Base-by-base conservation (phyloP, 2,329 filamentous ascomycete genomes). In the Fusarium sp. region DNA sequence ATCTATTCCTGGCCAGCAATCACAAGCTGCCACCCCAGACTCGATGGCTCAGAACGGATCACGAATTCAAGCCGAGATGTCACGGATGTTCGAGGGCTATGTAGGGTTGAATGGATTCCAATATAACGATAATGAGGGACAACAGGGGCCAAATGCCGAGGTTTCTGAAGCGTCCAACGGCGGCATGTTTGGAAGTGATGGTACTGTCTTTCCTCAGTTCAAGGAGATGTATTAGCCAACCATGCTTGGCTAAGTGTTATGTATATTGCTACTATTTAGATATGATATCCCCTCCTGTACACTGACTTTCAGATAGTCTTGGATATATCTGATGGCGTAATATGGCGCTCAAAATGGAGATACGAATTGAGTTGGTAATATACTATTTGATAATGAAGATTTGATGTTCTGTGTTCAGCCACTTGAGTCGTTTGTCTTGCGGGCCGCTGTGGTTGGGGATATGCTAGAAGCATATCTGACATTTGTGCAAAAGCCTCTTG, bases 41-140 rank as follows among this genome's bases (percentile, higher is more conserved):
- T 51, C 75, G 18, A 26, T 79, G 41, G 79, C 76, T 14, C 76
- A 82, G 78, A 90, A 89, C 35, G 88, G 88, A 9, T 72, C 83
- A 35, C 84, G 84, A 72, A 84, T 90, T 42, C 87, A 88, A 63
- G 85, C 75, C 28, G 88, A 90, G 75, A 88, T 90, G 85, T 87
- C 84, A 18, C 84, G 85, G 3, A 84, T 85, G 24, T 84, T 83
- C 42, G 82, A 85, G 64, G 80, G 80, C 41, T 84, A 84, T 54
- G 79, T 84, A 9, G 80, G 79, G 3, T 73, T 82, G 42, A 82
- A 81, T 30, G 74, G 82, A 62, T 82, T 82, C 53, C 80, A 81
- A 42, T 77, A 77, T 17, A 74, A 72, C 22, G 75, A 78, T 32
- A 75, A 72, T 20, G 79, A 79, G 8, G 79, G 80, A 7, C 77